Evolutionary conservation across 2,329 filamentous ascomycete genomes (phyloP).

Genomic region (Cladophialophora immunda): DNA sequence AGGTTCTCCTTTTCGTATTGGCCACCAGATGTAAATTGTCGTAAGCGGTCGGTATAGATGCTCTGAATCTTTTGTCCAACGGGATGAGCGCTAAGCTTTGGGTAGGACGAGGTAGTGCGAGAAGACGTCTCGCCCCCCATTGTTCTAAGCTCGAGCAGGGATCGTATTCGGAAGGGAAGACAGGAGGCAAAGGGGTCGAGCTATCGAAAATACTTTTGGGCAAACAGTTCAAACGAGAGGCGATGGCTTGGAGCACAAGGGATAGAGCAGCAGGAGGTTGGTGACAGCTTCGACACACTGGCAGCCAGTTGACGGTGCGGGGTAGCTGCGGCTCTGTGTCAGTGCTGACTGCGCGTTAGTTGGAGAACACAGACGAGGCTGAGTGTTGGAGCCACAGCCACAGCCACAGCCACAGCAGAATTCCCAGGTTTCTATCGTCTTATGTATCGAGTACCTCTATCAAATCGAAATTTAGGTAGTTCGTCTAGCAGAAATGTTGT

Average conservation of each 20-base stretch:
- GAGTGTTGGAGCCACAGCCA: too few species aligned
- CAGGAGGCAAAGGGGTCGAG: not conserved
- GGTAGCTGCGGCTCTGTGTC: not conserved
- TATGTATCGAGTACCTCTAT: not conserved
- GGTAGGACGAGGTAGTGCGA: conserved; percentile 54
- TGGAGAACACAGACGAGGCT: not conserved
- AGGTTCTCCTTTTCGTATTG: conserved; percentile 82
- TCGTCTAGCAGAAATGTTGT: not conserved
- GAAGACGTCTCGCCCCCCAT: conserved; percentile 51
- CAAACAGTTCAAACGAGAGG: not conserved
- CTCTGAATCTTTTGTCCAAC: conserved; percentile 81
- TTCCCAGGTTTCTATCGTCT: not conserved
- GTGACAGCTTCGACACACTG: not conserved
- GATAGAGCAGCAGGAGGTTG: conserved; percentile 1
- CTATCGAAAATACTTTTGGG: not conserved
- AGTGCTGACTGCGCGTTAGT: not conserved
- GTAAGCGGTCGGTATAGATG: conserved; percentile 85
- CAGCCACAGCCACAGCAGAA: too few species aligned
- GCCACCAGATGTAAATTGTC: conserved; percentile 81
- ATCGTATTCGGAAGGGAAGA: not conserved
- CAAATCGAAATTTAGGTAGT: too few species aligned
- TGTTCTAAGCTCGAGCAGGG: conserved; percentile 9
- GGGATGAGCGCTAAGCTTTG: conserved; percentile 60
- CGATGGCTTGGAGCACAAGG: not conserved
- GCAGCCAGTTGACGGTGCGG: not conserved